Conservation (phyloP, 495 filamentous ascomycete genomes). For the Margaritispora aquatica region DNA sequence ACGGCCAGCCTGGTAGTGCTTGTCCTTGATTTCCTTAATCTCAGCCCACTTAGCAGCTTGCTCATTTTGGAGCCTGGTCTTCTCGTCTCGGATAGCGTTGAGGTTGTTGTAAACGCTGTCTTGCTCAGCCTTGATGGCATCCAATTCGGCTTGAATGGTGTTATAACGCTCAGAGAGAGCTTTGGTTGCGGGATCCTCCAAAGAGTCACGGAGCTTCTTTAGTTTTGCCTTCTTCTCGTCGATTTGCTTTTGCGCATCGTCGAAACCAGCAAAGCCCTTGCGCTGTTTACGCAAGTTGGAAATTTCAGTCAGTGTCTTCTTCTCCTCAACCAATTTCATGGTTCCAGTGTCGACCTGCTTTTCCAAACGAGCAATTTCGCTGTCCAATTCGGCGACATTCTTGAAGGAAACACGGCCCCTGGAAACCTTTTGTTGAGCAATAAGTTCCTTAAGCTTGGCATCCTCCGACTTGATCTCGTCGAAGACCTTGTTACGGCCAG, state of each 20-base stretch:
- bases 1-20: conserved; percentile 68
- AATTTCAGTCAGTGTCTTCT: conserved; percentile 81
- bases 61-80: conserved; percentile 69
- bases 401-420: conserved; percentile 73
- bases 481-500: conserved; percentile 61
- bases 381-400: conserved; percentile 79
- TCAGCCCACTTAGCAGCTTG: conserved; percentile 77
- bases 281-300: conserved; percentile 76
- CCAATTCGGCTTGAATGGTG: conserved; percentile 76
- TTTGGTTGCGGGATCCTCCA: conserved; percentile 91
- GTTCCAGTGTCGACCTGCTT: conserved; percentile 76
- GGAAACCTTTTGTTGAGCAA: conserved; percentile 79
- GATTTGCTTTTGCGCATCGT: conserved; percentile 76
- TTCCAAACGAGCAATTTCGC: conserved; percentile 71
- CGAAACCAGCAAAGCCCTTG: conserved; percentile 82
- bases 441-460: conserved; percentile 51
- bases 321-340: conserved; percentile 94
- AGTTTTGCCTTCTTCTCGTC: conserved; percentile 79
- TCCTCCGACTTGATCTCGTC: conserved; percentile 86
- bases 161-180: conserved; percentile 79
- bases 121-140: conserved; percentile 82
- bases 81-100: conserved; percentile 81
- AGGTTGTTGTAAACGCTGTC: conserved; percentile 82
- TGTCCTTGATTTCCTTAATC: conserved; percentile 80
- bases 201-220: conserved; percentile 71